Evolutionary conservation across 2,329 filamentous ascomycete species (phyloP).

Genomic region (Colletotrichum lupini): DNA sequence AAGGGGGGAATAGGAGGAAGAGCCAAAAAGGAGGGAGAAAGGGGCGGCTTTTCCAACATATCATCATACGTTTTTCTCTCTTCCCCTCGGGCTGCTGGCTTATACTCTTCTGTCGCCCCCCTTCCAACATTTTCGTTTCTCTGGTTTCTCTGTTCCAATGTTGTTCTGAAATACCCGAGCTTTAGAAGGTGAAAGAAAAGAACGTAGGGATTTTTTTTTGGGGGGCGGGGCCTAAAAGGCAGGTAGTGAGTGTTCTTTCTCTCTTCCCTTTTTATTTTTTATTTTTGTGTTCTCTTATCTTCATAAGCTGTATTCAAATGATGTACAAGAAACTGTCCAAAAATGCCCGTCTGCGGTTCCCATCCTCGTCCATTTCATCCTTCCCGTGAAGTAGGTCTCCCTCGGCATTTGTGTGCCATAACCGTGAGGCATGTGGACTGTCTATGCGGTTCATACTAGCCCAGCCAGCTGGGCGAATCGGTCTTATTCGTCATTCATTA

Average conservation of each 20-base stretch:
- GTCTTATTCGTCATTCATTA: not conserved
- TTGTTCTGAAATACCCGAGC: constrained; percentile 37
- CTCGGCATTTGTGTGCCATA: not conserved
- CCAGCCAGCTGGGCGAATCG: constrained; percentile 18
- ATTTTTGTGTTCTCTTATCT: constrained; percentile 16
- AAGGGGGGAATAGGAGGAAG: not conserved
- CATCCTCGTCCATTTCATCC: not conserved
- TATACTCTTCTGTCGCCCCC: not conserved
- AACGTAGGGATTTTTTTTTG: constrained; percentile 12
- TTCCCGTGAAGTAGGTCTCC: not conserved
- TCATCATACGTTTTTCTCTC: constrained; percentile 3
- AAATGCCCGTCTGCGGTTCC: not conserved
- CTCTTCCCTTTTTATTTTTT: not conserved
- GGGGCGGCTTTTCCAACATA: constrained; percentile 5
- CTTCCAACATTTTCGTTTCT: constrained; percentile 3
- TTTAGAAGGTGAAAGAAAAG: constrained; percentile 33
- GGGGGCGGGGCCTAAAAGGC: constrained; percentile 2
- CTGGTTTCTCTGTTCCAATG: constrained; percentile 23
- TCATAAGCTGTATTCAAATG: constrained; percentile 34
- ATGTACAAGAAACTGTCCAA: constrained; percentile 30
- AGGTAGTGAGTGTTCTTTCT: constrained; percentile 12
- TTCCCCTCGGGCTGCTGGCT: not conserved
- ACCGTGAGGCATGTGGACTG: constrained; percentile 3
- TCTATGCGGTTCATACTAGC: not conserved
- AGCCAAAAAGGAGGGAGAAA: not conserved